A percentile compares a stretch with the other conserved stretches of the same genome.
phyloP scores from a whole-genome alignment of 805 yeast species.

The Barnettozyma wickerhamii region DNA sequence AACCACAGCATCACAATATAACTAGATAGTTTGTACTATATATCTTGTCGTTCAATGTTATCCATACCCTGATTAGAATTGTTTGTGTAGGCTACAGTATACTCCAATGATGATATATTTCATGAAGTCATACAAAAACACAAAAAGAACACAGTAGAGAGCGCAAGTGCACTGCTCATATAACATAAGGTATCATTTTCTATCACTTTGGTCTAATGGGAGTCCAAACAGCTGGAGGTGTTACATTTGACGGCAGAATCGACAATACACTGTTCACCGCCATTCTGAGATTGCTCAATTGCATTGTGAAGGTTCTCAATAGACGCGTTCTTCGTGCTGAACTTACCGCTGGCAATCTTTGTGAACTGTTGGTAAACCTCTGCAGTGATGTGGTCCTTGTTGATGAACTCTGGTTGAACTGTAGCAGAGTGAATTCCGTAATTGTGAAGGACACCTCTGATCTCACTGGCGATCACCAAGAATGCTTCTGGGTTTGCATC shows the following conservation, averaged over 20 bases:
- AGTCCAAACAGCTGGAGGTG: conserved; percentile 37
- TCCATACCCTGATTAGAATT: no score
- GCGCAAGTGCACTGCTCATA: not conserved
- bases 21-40: no score
- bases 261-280: conserved; percentile 39
- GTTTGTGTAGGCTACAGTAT: no score
- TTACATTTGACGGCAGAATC: conserved; percentile 53
- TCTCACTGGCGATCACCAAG: conserved; percentile 63
- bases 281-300: conserved; percentile 16
- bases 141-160: not conserved
- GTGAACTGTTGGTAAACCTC: conserved; percentile 32
- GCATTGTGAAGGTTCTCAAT: conserved; percentile 10
- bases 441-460: conserved; percentile 72
- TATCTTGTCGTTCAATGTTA: no score
- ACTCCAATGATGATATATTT: no score
- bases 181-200: not conserved
- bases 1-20: not conserved
- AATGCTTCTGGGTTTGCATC: conserved; percentile 61
- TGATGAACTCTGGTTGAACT: conserved; percentile 87
- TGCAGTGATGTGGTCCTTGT: conserved; percentile 24
- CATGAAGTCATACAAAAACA: no score
- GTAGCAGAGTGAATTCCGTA: conserved; percentile 92
- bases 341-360: conserved; percentile 30
- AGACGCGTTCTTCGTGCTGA: conserved; percentile 20
- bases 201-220: not conserved